Evolutionary conservation across 1,139 yeast genomes (phyloP), one percentile per base, ranked within the genome.

Genomic region (Pichia sp.): DNA sequence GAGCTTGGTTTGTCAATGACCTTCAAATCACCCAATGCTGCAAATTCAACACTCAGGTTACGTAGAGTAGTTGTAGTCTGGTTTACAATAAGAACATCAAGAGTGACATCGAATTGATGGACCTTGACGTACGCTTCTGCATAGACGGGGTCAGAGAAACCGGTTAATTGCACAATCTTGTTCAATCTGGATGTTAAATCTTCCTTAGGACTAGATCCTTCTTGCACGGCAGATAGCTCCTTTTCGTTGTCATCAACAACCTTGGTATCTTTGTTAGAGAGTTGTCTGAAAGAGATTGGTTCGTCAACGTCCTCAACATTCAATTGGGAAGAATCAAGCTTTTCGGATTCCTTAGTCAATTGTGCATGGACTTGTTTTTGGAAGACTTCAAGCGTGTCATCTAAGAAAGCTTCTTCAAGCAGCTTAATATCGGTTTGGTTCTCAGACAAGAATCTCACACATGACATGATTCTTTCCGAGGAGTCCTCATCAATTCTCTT

Each of bases 51-150:
- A 33, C 88, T 80, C 46, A 93, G 67, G 59, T 93, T 91, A 55
- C 94, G 84, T 56, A 93, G 72, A 5, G 98, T 93, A 45, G 77
- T 81, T 14, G 79, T 79, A 7, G 98, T 91, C 64, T 93, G 99
- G 59, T 93, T 93, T 34, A 93, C 97, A 49, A 93, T 68, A 56
- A 93, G 67, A 19, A 93, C 96, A 53, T 93, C 98, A 53, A 93
- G 70, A 0, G 87, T 91, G 51, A 93, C 94, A 59, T 93, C 98
- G 59, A 83, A 91, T 39, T 93, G 98, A 52, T 91, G 95, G 17
- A 87, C 93, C 49, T 85, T 85, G 48, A 93, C 85, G 54, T 82
- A 85, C 0, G 97, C 98, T 63, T 93, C 99, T 5, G 96, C 97
- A 56, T 93, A 93, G 27, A 93, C 94, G 18, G 98, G 95, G 58